Evolutionary conservation across 345 rosid species (phyloP), one percentile per base, ranked within the genome.

Genomic region (Carallia brachiata): DNA sequence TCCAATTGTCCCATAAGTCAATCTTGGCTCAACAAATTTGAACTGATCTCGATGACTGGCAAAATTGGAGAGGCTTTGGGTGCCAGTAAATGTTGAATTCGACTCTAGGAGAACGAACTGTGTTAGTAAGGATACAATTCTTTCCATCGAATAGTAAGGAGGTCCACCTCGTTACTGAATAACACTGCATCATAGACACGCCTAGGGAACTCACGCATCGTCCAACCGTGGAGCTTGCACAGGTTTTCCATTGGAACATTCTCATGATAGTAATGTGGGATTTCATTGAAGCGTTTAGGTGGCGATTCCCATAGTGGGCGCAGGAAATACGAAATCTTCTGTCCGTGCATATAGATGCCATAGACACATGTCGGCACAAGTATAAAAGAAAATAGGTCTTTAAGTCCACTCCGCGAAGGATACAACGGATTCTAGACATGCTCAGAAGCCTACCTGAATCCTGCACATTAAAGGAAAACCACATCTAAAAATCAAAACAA

Each of bases 221-320:
- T 84, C 97, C 97, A 91, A 18, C 97, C 97, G 13, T 91, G 97
- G 64, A 91, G 95, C 61, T 78, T 89, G 84, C 97, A 91, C 40
- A 89, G 88, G 16, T 79, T 86, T 71, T 81, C 88, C 97, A 89
- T 89, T 0, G 95, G 82, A 66, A 88, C 90, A 47, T 91, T 91
- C 81, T 86, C 97, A 28, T 87, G 92, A 77, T 91, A 87, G 74
- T 89, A 89, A 71, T 79, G 82, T 0, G 95, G 93, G 40, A 89
- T 87, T 50, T 89, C 87, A 34, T 89, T 73, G 79, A 91, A 91
- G n/a, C 84, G 84, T 71, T 83, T 87, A 2, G 97, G 97, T 1
- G 97, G 97, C 23, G 94, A 83, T 79, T 91, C 95, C 97, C 97
- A 91, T 15, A 91, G 67, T 0, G 97, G 97, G 77, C 95, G 80